Conservation (phyloP, 164 flowering plant genomes). For the Saururus chinensis region DNA sequence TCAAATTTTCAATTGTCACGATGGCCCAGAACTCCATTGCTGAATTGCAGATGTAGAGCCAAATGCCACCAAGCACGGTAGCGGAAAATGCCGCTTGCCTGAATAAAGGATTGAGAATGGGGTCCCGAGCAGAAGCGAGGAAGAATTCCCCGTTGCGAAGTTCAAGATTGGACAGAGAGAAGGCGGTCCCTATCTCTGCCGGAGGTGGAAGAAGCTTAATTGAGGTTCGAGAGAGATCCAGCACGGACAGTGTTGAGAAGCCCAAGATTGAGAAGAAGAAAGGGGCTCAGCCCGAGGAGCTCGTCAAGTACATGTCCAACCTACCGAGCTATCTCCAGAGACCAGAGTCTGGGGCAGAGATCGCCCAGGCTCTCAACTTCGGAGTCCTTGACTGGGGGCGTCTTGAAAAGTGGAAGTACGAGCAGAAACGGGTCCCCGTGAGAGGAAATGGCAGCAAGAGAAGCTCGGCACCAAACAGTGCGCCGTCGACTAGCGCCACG, state of each 20-base stretch:
- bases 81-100: not conserved
- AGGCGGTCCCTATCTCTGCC: not conserved
- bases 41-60: too few species aligned
- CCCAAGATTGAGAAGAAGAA: conserved; percentile 1
- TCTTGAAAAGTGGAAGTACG: conserved; percentile 63
- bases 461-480: not conserved
- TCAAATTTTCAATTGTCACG: too few species aligned
- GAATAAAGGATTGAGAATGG: not conserved
- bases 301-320: conserved; percentile 78
- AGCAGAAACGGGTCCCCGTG: conserved; percentile 15
- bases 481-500: conserved; percentile 4
- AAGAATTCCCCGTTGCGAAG: not conserved
- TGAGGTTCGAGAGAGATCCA: not conserved
- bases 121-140: not conserved
- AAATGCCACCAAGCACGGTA: too few species aligned
- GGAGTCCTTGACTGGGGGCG: conserved; percentile 87
- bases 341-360: conserved; percentile 31
- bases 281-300: conserved; percentile 43
- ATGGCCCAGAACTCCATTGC: too few species aligned
- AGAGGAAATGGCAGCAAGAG: conserved; percentile 6
- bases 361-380: conserved; percentile 57
- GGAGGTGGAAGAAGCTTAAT: not conserved
- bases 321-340: conserved; percentile 65
- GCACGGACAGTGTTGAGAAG: not conserved
- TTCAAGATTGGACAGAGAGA: not conserved